Evolutionary conservation across 352 stramenopile species (phyloP).

Genomic region (Phytopythium delawarense): DNA sequence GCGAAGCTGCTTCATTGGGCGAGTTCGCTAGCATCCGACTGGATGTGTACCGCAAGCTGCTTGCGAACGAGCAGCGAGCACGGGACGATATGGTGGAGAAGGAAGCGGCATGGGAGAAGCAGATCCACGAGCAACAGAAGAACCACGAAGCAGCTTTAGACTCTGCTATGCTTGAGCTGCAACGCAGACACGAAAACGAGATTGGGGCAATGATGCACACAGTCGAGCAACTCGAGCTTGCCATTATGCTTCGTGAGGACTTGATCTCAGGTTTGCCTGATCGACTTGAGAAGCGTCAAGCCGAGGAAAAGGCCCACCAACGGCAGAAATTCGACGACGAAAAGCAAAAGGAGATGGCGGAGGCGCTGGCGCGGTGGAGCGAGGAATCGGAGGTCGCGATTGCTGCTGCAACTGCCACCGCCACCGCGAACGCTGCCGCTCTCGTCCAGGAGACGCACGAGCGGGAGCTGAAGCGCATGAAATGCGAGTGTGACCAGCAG

Average conservation of each 20-base stretch:
- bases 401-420: not conserved
- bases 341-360: slow-evolving; percentile 3
- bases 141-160: not conserved
- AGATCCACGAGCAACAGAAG: not conserved
- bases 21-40: slow-evolving; percentile 2
- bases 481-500: not conserved
- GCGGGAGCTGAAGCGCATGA: not conserved
- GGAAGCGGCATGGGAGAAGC: not conserved
- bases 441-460: not conserved
- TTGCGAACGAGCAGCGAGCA: slow-evolving; percentile 7
- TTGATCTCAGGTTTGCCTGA: not conserved
- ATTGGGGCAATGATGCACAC: not conserved
- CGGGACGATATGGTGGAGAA: not conserved
- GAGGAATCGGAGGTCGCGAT: not conserved
- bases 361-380: not conserved
- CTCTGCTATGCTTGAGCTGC: not conserved
- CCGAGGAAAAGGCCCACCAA: not conserved
- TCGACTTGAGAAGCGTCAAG: not conserved
- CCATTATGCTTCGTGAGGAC: slow-evolving; percentile 2
- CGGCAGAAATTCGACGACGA: not conserved
- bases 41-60: slow-evolving; percentile 6
- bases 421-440: not conserved
- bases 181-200: not conserved
- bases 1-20: not conserved
- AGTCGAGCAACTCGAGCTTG: not conserved